These are phyloP conservation scores for Picea abies DNA, from an alignment of 83 land plant genomes.

Conservation along the genomic window DNA sequence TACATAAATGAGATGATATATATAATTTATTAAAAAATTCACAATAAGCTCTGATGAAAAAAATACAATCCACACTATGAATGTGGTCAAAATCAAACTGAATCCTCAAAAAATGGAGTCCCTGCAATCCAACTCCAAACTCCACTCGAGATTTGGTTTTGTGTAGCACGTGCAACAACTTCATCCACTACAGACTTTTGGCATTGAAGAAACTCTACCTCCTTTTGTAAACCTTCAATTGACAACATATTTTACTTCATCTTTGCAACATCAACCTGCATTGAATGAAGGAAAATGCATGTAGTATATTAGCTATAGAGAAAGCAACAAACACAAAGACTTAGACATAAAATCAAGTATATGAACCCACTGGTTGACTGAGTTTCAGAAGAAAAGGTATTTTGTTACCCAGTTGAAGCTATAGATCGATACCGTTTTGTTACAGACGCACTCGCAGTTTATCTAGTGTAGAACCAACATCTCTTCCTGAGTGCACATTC, in stretches of 20 bases:
- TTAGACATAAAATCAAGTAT: no score
- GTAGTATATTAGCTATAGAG: neutral
- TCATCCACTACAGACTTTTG: conserved; percentile 49
- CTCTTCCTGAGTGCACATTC: no score
- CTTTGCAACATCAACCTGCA: conserved; percentile 63
- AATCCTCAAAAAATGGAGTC: conserved; percentile 48
- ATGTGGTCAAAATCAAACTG: conserved; percentile 1
- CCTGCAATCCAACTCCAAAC: conserved; percentile 99
- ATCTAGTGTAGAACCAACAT: no score
- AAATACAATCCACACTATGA: neutral
- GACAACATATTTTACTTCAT: conserved; percentile 49
- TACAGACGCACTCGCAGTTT: no score
- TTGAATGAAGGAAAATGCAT: neutral
- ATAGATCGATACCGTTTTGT: no score
- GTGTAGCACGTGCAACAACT: conserved; percentile 56
- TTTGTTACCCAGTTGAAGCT: no score
- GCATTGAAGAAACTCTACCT: conserved; percentile 49
- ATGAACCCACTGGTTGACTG: no score
- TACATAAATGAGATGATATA: neutral
- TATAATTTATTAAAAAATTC: neutral
- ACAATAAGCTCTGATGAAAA: neutral
- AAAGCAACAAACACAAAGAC: no score
- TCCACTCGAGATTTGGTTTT: conserved; percentile 74
- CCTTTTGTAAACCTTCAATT: conserved; percentile 55
- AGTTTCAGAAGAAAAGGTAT: no score